phyloP scores from a whole-genome alignment of 371 early-diverging fungal species.

The Mucor irregularis region DNA sequence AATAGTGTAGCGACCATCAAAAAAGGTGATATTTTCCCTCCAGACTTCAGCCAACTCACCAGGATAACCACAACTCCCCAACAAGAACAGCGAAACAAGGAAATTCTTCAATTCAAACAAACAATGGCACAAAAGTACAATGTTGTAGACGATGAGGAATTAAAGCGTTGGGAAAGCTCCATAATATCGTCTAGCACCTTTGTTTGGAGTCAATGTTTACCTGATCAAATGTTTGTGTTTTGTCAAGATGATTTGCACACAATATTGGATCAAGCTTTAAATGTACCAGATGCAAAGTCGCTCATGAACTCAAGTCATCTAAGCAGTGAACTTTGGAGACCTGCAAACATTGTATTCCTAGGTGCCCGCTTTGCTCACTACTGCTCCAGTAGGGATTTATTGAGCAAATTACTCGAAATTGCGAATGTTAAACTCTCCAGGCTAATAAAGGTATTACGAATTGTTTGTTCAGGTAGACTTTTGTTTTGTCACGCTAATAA shows the following conservation, averaged over 20 bases:
- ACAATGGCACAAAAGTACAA: no score
- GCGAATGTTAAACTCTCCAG: constrained; percentile 55
- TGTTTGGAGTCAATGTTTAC: constrained; percentile 72
- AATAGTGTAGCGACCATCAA: not conserved
- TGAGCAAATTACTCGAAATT: constrained; percentile 60
- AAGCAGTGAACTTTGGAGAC: constrained; percentile 55
- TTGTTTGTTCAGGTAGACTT: not conserved
- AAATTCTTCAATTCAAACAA: no score
- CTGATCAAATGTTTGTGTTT: constrained; percentile 92
- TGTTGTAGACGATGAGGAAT: constrained; percentile 31
- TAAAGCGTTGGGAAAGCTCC: constrained; percentile 22
- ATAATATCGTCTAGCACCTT: constrained; percentile 51
- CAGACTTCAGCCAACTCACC: constrained; percentile 9
- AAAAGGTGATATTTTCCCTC: not conserved
- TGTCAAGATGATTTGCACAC: constrained; percentile 60
- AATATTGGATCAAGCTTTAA: constrained; percentile 67
- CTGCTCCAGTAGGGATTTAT: constrained; percentile 63
- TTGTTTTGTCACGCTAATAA: constrained; percentile 11
- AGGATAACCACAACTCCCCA: not conserved
- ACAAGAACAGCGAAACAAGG: not conserved
- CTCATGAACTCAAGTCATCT: constrained; percentile 23
- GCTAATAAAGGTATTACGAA: constrained; percentile 48
- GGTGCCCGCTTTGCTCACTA: constrained; percentile 87
- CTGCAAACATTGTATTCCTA: constrained; percentile 85
- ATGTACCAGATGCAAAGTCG: constrained; percentile 35